Conservation (phyloP, 164 flowering plant species). For the Stephania yunnanensis region DNA sequence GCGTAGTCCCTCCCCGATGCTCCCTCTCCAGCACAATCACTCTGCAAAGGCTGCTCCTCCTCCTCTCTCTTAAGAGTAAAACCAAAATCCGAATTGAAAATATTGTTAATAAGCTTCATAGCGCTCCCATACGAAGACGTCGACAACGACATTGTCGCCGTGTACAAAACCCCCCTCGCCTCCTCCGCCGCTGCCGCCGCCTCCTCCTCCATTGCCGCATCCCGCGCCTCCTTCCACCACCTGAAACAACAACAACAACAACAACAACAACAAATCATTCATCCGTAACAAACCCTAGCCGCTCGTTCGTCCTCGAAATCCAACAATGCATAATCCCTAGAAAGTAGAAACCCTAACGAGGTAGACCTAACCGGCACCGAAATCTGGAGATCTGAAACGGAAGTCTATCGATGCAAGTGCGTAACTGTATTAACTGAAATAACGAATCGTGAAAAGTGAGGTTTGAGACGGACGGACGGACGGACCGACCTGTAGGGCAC, state of each 20-base stretch:
- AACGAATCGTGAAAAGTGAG: neutral
- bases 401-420: conserved; percentile 6
- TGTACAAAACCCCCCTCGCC: conserved; percentile 49
- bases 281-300: conserved; percentile 1
- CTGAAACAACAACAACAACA: conserved; percentile 27
- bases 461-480: conserved; percentile 23
- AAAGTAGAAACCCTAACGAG: conserved; percentile 4
- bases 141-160: conserved; percentile 29
- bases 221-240: conserved; percentile 95
- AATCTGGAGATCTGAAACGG: conserved; percentile 7
- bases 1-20: conserved; percentile 76
- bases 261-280: neutral
- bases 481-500: conserved; percentile 65
- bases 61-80: conserved; percentile 68
- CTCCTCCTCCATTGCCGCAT: conserved; percentile 24
- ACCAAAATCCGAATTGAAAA: conserved; percentile 69
- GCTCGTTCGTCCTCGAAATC: neutral
- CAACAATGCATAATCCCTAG: neutral
- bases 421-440: neutral
- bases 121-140: conserved; percentile 56
- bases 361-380: neutral
- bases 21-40: conserved; percentile 49
- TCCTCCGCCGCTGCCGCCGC: conserved; percentile 21
- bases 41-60: conserved; percentile 42
- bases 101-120: conserved; percentile 73